Percentiles rank a stretch among this genome's conserved stretches.
Conservation (phyloP, 2,329 filamentous ascomycete species). For the Fusarium dlaminii region DNA sequence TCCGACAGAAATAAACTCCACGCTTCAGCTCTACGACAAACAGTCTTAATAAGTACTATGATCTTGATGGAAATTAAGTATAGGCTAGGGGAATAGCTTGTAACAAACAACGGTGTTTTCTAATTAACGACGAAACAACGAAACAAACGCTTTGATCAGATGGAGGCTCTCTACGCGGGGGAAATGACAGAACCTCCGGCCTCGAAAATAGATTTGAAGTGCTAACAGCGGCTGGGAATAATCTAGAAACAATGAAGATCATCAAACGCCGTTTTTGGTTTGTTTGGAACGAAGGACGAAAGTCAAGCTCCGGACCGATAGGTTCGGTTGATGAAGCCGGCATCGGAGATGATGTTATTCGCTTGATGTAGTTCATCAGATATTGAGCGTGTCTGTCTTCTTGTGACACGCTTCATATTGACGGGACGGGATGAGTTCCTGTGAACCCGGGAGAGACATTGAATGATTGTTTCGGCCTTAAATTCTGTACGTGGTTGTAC, state of each 20-base stretch:
- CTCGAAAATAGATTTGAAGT: constrained; percentile 5
- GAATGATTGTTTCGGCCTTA: background rate
- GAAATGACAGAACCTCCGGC: background rate
- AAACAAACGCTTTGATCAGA: constrained; percentile 28
- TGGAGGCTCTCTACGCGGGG: background rate
- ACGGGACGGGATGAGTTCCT: background rate
- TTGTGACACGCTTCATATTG: background rate
- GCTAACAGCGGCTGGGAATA: background rate
- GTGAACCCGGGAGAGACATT: background rate
- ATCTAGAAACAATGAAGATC: background rate
- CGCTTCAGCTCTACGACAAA: background rate
- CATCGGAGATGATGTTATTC: constrained; percentile 2
- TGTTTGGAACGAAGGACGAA: background rate
- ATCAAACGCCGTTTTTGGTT: background rate
- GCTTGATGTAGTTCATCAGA: background rate
- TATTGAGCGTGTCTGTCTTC: background rate
- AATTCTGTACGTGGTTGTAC: background rate
- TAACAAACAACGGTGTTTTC: background rate
- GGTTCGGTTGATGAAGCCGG: constrained; percentile 1
- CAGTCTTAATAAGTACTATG: background rate
- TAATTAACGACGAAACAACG: constrained; percentile 9
- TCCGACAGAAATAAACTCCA: background rate
- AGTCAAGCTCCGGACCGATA: constrained; percentile 1
- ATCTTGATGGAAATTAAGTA: background rate
- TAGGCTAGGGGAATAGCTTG: background rate